Evolutionary conservation across 163 green algal genomes (phyloP).

Genomic region (Volvox carteri): DNA sequence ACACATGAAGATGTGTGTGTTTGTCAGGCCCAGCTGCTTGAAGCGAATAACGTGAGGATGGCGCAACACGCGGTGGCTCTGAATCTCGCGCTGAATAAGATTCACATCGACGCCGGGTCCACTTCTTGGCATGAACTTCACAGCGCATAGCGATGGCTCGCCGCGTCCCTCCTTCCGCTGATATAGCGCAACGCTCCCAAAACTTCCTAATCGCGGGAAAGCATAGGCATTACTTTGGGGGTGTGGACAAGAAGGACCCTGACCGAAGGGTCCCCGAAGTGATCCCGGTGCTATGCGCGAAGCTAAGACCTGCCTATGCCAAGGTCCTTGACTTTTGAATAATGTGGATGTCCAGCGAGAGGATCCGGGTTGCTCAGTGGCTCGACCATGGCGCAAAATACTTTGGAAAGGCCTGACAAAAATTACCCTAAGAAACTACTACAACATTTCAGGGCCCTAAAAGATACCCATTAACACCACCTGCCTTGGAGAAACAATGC

Average conservation of each 20-base stretch:
- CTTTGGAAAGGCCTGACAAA: too few species aligned
- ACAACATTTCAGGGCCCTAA: too few species aligned
- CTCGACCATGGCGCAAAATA: constrained; percentile 9
- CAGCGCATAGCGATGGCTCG: constrained; percentile 29
- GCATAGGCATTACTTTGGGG: not conserved
- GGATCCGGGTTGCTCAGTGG: constrained; percentile 18
- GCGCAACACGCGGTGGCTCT: constrained; percentile 39
- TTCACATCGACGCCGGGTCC: constrained; percentile 36
- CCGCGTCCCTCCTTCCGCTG: not conserved
- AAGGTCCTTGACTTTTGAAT: constrained; percentile 39
- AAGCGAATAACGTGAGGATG: constrained; percentile 55
- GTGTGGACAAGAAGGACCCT: not conserved
- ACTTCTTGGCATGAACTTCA: constrained; percentile 52
- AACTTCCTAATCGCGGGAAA: constrained; percentile 34
- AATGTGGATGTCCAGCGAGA: not conserved
- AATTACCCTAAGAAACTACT: too few species aligned
- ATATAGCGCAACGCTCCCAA: constrained; percentile 49
- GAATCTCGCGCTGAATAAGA: constrained; percentile 46
- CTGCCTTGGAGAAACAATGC: too few species aligned
- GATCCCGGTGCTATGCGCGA: not conserved
- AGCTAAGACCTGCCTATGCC: not conserved
- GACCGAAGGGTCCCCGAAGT: not conserved
- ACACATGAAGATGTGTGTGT: constrained; percentile 43
- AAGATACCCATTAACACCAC: too few species aligned
- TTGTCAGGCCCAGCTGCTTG: constrained; percentile 43